Evolutionary conservation across 2,329 filamentous ascomycete genomes (phyloP).

Genomic region (Hypoxylon sp.): DNA sequence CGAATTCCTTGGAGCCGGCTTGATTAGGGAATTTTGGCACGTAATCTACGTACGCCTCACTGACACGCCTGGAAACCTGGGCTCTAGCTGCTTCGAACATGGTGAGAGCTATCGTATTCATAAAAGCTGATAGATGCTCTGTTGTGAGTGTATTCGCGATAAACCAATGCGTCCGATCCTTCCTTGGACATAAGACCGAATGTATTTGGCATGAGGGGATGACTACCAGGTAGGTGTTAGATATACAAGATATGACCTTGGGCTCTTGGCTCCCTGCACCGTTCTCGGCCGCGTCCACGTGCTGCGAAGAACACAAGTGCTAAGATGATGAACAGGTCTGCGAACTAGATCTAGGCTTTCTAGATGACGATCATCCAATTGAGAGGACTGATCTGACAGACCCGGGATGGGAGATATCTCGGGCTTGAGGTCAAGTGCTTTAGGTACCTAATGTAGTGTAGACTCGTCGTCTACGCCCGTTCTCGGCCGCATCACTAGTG

Average conservation of each 20-base stretch:
- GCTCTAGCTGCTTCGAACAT: conserved; percentile 19
- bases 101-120: conserved; percentile 8
- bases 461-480: conserved; percentile 32
- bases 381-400: conserved; percentile 15
- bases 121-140: conserved; percentile 4
- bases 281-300: conserved; percentile 41
- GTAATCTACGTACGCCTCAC: conserved; percentile 32
- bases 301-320: conserved; percentile 13
- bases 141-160: not conserved
- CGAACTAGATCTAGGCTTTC: conserved; percentile 12
- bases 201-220: conserved; percentile 6
- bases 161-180: not conserved
- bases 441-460: conserved; percentile 9
- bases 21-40: conserved; percentile 25
- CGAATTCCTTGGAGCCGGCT: conserved; percentile 18
- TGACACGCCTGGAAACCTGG: conserved; percentile 24
- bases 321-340: conserved; percentile 12
- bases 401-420: conserved; percentile 42
- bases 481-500: conserved; percentile 41
- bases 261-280: conserved; percentile 20
- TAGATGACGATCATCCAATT: conserved; percentile 27
- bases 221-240: not conserved
- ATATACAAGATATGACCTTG: conserved; percentile 20
- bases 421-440: conserved; percentile 28
- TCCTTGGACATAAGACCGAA: not conserved